phyloP scores from a whole-genome alignment of 2,329 filamentous ascomycete species.

The Fusarium sp. region DNA sequence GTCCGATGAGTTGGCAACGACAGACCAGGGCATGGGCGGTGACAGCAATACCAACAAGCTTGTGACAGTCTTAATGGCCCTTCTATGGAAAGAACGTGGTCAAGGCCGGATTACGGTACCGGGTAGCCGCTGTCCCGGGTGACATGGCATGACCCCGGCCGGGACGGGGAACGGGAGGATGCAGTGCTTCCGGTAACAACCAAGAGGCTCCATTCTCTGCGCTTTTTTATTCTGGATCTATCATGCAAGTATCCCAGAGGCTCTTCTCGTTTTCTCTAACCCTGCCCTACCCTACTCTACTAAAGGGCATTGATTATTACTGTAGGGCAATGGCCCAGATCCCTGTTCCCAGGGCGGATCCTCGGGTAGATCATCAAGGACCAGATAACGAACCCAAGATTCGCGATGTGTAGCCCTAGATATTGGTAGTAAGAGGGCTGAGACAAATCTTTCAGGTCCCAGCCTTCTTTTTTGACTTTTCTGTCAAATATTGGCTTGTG shows the following conservation, averaged over 20 bases:
- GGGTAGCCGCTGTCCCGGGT: conserved; percentile 13
- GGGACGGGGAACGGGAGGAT: conserved; percentile 13
- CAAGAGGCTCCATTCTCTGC: neutral
- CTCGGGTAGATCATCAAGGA: conserved; percentile 34
- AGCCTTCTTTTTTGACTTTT: neutral
- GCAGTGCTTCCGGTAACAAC: conserved; percentile 2
- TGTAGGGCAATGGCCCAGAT: conserved; percentile 4
- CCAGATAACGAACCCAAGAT: conserved; percentile 13
- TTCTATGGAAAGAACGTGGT: conserved; percentile 26
- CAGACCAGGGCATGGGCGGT: conserved; percentile 23
- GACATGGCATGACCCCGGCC: conserved; percentile 12
- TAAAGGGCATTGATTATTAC: neutral
- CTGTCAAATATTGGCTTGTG: neutral
- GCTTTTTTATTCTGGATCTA: neutral
- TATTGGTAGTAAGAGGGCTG: conserved; percentile 19
- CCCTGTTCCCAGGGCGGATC: conserved; percentile 20
- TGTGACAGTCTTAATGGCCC: conserved; percentile 2
- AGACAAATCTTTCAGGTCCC: conserved; percentile 9
- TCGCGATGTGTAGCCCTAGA: neutral
- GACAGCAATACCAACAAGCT: conserved; percentile 17
- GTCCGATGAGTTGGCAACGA: conserved; percentile 33
- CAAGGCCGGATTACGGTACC: conserved; percentile 13
- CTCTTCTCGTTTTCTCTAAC: neutral
- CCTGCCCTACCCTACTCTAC: neutral
- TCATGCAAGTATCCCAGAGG: conserved; percentile 7